Evolutionary conservation across 148 eudicot genomes (phyloP).

Genomic region (Cornus florida): DNA sequence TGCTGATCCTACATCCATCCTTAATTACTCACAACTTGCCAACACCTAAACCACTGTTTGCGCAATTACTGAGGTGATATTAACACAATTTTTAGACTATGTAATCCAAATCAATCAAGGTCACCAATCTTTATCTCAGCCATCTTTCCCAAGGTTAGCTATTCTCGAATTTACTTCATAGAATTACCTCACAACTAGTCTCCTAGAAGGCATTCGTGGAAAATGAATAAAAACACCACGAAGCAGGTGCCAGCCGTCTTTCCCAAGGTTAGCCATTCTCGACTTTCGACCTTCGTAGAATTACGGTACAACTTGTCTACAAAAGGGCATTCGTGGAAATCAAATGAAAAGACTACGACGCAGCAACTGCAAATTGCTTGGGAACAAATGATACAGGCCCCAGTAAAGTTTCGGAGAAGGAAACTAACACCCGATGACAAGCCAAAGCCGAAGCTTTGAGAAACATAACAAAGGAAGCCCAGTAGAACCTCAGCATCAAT

Average conservation of each 20-base stretch:
- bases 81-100: background rate
- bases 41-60: background rate
- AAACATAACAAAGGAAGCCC: constrained; percentile 47
- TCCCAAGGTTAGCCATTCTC: background rate
- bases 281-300: background rate
- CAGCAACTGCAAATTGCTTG: constrained; percentile 33
- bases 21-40: background rate
- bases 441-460: constrained; percentile 64
- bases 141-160: background rate
- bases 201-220: background rate
- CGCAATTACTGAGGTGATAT: background rate
- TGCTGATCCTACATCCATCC: background rate
- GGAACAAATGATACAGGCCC: constrained; percentile 46
- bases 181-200: background rate
- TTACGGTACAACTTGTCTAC: background rate
- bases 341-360: background rate
- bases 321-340: background rate
- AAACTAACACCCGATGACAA: constrained; percentile 51
- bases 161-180: background rate
- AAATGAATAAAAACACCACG: background rate
- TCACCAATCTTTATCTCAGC: background rate
- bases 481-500: constrained; percentile 51
- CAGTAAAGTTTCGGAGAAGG: constrained; percentile 43
- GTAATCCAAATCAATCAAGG: background rate
- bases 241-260: constrained; percentile 17